phyloP scores from a whole-genome alignment of 2,329 filamentous ascomycete species.

The Monosporascus sp. region DNA sequence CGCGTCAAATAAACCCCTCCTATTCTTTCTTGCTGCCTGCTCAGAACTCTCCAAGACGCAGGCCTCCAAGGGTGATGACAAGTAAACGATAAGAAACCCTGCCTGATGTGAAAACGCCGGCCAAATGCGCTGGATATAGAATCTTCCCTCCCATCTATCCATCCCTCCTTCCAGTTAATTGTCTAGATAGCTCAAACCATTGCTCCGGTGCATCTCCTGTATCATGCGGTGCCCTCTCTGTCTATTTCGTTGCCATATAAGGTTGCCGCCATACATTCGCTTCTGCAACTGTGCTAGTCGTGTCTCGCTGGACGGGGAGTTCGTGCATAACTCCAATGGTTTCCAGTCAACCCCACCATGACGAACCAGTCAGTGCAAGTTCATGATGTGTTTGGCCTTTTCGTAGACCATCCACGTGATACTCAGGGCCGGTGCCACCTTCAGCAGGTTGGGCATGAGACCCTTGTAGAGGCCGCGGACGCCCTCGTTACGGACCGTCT shows the following conservation, averaged over 20 bases:
- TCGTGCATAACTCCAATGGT: no score
- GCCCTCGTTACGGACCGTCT: slow-evolving; percentile 80
- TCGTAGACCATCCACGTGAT: slow-evolving; percentile 95
- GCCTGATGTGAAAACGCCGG: background rate
- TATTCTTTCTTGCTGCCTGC: no score
- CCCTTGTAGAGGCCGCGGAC: slow-evolving; percentile 87
- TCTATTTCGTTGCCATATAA: no score
- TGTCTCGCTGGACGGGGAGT: no score
- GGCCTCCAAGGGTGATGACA: no score
- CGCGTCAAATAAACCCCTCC: no score
- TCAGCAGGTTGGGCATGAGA: slow-evolving; percentile 88
- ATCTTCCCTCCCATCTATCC: background rate
- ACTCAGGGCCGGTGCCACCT: slow-evolving; percentile 91
- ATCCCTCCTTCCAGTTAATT: background rate
- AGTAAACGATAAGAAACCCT: background rate
- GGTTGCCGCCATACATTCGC: no score
- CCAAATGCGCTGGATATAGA: background rate
- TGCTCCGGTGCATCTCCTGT: no score
- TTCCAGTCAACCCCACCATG: background rate
- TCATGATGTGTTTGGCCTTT: slow-evolving; percentile 72
- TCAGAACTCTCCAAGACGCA: no score
- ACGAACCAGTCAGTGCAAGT: slow-evolving; percentile 35
- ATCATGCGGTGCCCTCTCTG: no score
- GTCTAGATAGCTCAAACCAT: background rate
- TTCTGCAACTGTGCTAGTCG: no score